Base-by-base conservation (phyloP, 805 yeast species). In the Candida ovalis region DNA sequence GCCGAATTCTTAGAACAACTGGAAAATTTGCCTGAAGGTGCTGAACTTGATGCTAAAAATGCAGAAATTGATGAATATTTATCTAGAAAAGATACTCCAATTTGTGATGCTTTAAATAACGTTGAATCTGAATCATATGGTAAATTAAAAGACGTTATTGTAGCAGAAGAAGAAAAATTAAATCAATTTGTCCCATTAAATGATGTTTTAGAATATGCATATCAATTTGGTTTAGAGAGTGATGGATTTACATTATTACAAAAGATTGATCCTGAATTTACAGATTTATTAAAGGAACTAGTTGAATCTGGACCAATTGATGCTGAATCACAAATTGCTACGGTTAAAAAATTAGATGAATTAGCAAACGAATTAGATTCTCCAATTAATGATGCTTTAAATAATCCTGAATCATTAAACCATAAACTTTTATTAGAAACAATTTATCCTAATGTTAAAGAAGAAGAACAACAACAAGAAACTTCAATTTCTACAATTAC, bases 21-120 rank as follows among this genome's bases (percentile, higher is more conserved):
- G 24, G 66, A 60, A 46, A 45, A 57, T 12, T 33, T 53, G 23
- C 61, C 60, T 21, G 61, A 58, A 43, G 64, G 58, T 30, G 49
- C 41, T 13, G 56, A 53, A 39, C 45, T 56, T 15, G 60, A 60
- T 32, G 38, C 36, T 3, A 53, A 55, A 39, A 53, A 51, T 40
- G 47, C 41, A 8, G 55, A 60, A 47, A 46, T 63, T 25, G 60
- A 55, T 41, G 28, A 37, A 1, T 47, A 56, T 32, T 43, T 62
- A 28, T 40, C 50, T 15, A 51, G 60, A 24, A 30, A 30, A 4
- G 38, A 45, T 9, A 48, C 59, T 12, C 52, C 58, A 27, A 59
- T 63, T 25, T 48, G 49, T 35, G 39, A 43, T 27, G 66, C 66
- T 6, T 50, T 63, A 50, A 53, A 55, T 43, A 57, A 63, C 41